These are phyloP conservation scores for Fusarium abutilonis DNA, from an alignment of 2,329 filamentous ascomycete genomes.

Conservation along the genomic window DNA sequence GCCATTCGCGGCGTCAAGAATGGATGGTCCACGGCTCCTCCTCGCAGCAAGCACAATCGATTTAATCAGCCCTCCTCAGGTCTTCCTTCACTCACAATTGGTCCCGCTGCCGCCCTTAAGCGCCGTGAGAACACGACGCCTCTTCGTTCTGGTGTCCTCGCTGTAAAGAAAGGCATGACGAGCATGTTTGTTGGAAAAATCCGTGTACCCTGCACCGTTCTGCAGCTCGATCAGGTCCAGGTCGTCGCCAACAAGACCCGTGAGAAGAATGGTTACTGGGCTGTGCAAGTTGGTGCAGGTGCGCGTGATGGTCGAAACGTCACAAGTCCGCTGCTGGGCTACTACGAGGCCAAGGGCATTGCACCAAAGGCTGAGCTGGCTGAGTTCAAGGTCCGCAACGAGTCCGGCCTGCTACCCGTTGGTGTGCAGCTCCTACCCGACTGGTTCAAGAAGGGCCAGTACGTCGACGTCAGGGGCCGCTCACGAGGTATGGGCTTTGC, in stretches of 20 bases:
- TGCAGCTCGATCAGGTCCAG: constrained; percentile 93
- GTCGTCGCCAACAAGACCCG: constrained; percentile 88
- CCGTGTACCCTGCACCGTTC: constrained; percentile 86
- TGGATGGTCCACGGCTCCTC: constrained; percentile 68
- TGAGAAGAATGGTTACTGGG: constrained; percentile 87
- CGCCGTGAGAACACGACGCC: constrained; percentile 68
- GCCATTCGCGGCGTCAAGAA: constrained; percentile 63
- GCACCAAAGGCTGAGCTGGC: constrained; percentile 84
- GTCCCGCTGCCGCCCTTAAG: constrained; percentile 68
- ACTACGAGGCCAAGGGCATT: constrained; percentile 84
- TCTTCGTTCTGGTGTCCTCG: constrained; percentile 81
- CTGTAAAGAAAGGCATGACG: constrained; percentile 95
- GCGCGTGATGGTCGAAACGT: constrained; percentile 78
- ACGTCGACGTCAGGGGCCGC: constrained; percentile 83
- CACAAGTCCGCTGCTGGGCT: constrained; percentile 83
- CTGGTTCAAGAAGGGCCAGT: constrained; percentile 92
- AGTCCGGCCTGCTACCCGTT: constrained; percentile 77
- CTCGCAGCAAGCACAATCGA: constrained; percentile 62
- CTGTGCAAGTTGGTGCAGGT: constrained; percentile 88
- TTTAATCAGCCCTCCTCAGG: constrained; percentile 69
- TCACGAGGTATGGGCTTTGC: constrained; percentile 92
- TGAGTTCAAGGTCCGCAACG: constrained; percentile 86
- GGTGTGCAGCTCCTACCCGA: constrained; percentile 82
- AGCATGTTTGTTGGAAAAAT: constrained; percentile 83
- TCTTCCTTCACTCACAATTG: constrained; percentile 65